Base-by-base conservation (phyloP, 2,329 filamentous ascomycete species). In the Aaosphaeria arxii region DNA sequence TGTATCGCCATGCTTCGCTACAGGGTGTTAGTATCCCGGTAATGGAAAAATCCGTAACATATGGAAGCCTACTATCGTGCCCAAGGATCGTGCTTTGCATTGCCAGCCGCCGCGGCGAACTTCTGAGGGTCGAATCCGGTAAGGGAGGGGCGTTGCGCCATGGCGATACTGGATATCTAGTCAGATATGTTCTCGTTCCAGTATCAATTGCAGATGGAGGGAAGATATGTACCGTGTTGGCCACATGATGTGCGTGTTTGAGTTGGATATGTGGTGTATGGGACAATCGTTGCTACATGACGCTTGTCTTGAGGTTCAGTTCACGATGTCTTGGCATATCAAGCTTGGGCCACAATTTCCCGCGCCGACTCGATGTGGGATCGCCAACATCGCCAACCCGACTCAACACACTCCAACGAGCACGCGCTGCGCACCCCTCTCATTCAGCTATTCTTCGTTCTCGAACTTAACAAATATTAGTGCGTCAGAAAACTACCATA, bases 1-100 rank as follows among this genome's bases (percentile, higher is more conserved):
- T 85, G 79, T 96, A 96, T 74, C 94, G 83, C 94, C 94, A 99
- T 68, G 88, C 82, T 78, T 99, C 94, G 68, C 94, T 99, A 70
- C 41, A 28, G 31, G 39, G 13, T 40, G 28, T 42, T 69, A 43
- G 66, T 59, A 53, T 52, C 47, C 7, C 17, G 56, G 42, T 52
- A 13, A 39, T 9, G 32, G 31, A 29, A 17, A n/a, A 47, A 5
- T 30, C 39, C 35, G n/a, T 1, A 30, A 29, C 24, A 7, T 11
- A 13, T 40, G 40, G 40, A 24, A 29, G 42, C 79, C 61, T 77
- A 86, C 83, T 77, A 71, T 77, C 82, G 73, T 63, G 73, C 76
- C 83, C 83, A 86, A 52, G 83, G 83, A 65, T 86, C 83, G 60
- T 75, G 77, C 55, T 78, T 79, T 52, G 76, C 76, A 58, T 75